Evolutionary conservation across 805 yeast species (phyloP), one percentile per base, ranked within the genome.

Genomic region (Wickerhamomyces chambardii): DNA sequence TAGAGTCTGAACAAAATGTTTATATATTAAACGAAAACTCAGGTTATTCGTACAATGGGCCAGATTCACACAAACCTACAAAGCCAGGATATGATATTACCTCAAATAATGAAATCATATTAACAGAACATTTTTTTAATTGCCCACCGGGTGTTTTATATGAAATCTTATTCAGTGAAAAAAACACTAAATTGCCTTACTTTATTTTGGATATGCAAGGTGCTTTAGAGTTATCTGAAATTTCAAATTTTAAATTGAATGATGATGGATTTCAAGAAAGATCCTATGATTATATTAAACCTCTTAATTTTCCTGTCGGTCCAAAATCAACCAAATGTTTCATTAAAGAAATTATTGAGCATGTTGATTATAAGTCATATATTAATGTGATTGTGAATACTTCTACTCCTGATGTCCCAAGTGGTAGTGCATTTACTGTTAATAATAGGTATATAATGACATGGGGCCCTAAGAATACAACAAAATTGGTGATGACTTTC

Each of bases 371-470:
- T 34, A 61, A 70, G 5, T 63, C 66, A 15, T 68, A 68, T 43
- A 71, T 85, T 25, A 69, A 75, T 39, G 75, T 86, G 2, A 59
- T 76, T 3, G 75, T 78, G 29, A 64, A 73, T 2, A 75, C 90
- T 0, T 64, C 61, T 29, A 89, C 98, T 0, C 99, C 98, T 0
- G 92, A 86, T 51, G 97, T 92, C 14, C 98, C 99, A 1, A 82
- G 89, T 48, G 99, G 99, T 5, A 70, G 70, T 30, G 70, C 84
- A 1, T 92, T 92, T 55, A 66, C 71, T 24, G 87, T 87, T 2
- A 68, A 75, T 42, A 84, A 95, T 0, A 66, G 83, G 40, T 83
- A 77, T 47, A 63, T 78, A 31, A 58, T 86, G 36, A 67, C 80
- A 3, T 92, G 98, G 97, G 86, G 68, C 1, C 65, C 63, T 8